A percentile compares a stretch with the other conserved stretches of the same genome.
These are phyloP conservation scores for Cadophora malorum DNA, from an alignment of 2,329 filamentous ascomycete genomes.

Conservation along the genomic window DNA sequence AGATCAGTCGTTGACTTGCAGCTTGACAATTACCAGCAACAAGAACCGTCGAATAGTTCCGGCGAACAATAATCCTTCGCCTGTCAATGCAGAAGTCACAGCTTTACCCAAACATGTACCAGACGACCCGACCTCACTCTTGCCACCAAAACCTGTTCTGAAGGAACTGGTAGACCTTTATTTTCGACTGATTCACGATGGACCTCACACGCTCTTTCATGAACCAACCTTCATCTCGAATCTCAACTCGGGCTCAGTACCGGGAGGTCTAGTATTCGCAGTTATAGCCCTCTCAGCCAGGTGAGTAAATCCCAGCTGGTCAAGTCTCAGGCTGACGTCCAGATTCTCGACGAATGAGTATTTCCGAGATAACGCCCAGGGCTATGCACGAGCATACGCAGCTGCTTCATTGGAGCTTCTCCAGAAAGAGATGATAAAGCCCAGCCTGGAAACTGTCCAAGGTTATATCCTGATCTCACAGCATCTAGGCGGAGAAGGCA, in stretches of 20 bases:
- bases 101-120: neutral
- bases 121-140: neutral
- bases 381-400: slow-evolving; percentile 20
- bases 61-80: neutral
- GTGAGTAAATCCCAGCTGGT: neutral
- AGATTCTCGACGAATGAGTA: slow-evolving; percentile 27
- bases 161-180: slow-evolving; percentile 37
- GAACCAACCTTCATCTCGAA: slow-evolving; percentile 27
- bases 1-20: slow-evolving; percentile 22
- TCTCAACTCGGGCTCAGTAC: neutral
- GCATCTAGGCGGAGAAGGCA: slow-evolving; percentile 29
- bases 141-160: slow-evolving; percentile 18
- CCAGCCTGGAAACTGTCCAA: slow-evolving; percentile 27
- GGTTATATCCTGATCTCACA: slow-evolving; percentile 29
- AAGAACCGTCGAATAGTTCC: slow-evolving; percentile 11
- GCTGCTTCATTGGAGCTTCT: slow-evolving; percentile 25
- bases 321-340: neutral
- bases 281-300: slow-evolving; percentile 13
- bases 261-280: neutral
- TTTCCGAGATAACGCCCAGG: slow-evolving; percentile 17
- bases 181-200: slow-evolving; percentile 39
- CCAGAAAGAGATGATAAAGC: slow-evolving; percentile 26
- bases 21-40: slow-evolving; percentile 5
- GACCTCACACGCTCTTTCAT: slow-evolving; percentile 40
- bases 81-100: neutral